Conservation (phyloP, 1,284 basidiomycete species). For the Flammula alnicola region DNA sequence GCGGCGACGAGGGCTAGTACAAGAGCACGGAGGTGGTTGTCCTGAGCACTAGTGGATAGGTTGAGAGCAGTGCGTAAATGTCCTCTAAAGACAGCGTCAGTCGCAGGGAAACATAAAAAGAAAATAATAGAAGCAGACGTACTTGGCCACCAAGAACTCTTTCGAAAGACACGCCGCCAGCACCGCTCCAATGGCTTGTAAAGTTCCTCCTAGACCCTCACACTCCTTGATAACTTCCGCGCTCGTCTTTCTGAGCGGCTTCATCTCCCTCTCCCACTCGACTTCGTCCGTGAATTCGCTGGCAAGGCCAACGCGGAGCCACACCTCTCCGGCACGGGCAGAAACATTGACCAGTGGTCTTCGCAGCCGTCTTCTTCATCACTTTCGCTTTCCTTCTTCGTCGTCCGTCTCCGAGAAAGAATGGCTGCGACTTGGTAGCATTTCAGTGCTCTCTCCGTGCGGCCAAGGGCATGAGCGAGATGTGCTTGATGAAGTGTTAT, state of each 20-base stretch:
- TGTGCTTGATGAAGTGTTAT: constrained; percentile 73
- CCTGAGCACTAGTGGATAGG: constrained; percentile 57
- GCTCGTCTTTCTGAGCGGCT: constrained; percentile 37
- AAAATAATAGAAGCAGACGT: constrained; percentile 28
- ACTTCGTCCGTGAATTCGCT: constrained; percentile 24
- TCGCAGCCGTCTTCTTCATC: constrained; percentile 39
- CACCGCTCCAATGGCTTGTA: constrained; percentile 59
- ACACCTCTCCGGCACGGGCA: constrained; percentile 63
- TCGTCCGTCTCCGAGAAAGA: constrained; percentile 25
- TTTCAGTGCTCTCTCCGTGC: constrained; percentile 50
- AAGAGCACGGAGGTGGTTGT: constrained; percentile 73
- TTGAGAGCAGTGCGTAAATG: constrained; percentile 64
- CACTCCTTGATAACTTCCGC: constrained; percentile 46
- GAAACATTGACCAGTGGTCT: constrained; percentile 55
- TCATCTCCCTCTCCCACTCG: constrained; percentile 31
- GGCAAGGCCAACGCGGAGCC: constrained; percentile 55
- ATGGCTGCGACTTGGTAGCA: constrained; percentile 67
- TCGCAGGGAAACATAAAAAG: constrained; percentile 2
- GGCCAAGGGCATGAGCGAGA: constrained; percentile 62
- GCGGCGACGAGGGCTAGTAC: constrained; percentile 67
- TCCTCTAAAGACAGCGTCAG: constrained; percentile 43
- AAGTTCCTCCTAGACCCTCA: constrained; percentile 56
- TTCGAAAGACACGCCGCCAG: constrained; percentile 55
- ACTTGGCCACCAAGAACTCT: constrained; percentile 68
- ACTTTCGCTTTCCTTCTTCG: neutral